Conservation (phyloP, 768 basidiomycete species). For the Coprinellus micaceus region DNA sequence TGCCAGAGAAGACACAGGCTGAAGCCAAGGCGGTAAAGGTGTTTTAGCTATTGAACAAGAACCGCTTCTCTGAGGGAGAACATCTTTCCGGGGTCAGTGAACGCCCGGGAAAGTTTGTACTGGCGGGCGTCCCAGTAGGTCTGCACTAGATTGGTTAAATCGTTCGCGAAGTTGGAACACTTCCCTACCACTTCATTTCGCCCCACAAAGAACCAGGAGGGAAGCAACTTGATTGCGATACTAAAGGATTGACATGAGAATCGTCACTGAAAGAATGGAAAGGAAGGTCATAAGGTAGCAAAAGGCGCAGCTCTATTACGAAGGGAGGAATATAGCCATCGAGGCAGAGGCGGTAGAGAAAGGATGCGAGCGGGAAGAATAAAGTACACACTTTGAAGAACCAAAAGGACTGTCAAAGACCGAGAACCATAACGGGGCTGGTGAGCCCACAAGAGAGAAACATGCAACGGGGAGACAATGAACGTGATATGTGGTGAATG, state of each 20-base stretch:
- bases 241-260: no score
- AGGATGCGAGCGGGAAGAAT: not conserved
- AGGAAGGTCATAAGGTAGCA: not conserved
- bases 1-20: not conserved
- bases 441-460: not conserved
- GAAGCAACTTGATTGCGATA: no score
- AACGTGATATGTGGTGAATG: conserved; percentile 2
- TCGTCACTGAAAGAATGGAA: not conserved
- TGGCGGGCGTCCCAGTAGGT: no score
- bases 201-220: no score
- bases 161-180: no score
- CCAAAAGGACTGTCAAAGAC: conserved; percentile 4
- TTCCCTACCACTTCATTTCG: no score
- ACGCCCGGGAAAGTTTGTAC: no score
- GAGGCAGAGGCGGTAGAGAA: not conserved
- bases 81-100: no score
- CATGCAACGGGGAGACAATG: not conserved
- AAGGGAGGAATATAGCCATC: not conserved
- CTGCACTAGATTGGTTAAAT: no score
- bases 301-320: no score
- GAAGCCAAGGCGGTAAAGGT: not conserved
- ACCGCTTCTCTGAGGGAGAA: no score
- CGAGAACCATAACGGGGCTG: not conserved
- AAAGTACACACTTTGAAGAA: not conserved
- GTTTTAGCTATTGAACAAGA: no score